Conservation (phyloP, 352 stramenopile species). For the Phytophthora lateralis region DNA sequence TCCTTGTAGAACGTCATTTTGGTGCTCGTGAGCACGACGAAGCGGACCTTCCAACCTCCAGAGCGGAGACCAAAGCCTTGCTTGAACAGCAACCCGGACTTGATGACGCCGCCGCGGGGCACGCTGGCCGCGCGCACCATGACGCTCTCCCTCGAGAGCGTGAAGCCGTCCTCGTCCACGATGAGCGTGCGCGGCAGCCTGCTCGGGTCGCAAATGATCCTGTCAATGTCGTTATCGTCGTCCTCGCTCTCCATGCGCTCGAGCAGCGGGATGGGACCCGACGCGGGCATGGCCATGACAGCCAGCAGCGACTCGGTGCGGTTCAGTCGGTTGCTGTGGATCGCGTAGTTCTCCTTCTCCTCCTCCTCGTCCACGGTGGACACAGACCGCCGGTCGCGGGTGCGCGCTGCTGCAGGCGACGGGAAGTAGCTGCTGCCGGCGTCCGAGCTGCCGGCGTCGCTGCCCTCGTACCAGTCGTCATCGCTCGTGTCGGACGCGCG, state of each 20-base stretch:
- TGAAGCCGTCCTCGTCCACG: constrained; percentile 73
- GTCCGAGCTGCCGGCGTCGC: constrained; percentile 35
- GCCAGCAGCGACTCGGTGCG: constrained; percentile 31
- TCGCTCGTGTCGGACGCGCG: constrained; percentile 27
- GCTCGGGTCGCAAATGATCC: constrained; percentile 62
- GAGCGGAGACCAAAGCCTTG: constrained; percentile 61
- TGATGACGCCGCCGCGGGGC: constrained; percentile 55
- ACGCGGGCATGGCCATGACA: constrained; percentile 46
- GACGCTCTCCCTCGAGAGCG: constrained; percentile 55
- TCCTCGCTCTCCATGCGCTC: constrained; percentile 48
- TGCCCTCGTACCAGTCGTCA: constrained; percentile 42
- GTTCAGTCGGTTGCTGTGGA: constrained; percentile 25
- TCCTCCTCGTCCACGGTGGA: constrained; percentile 34
- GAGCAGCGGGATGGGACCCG: constrained; percentile 48
- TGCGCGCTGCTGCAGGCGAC: constrained; percentile 9
- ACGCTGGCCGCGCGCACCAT: constrained; percentile 50
- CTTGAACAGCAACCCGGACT: constrained; percentile 77
- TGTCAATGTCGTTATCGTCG: constrained; percentile 64
- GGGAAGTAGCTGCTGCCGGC: constrained; percentile 19
- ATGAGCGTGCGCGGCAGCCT: constrained; percentile 63
- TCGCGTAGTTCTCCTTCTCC: constrained; percentile 26
- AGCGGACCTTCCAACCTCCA: constrained; percentile 82
- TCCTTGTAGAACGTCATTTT: constrained; percentile 79
- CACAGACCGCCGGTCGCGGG: constrained; percentile 15
- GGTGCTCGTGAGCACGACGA: constrained; percentile 63